Evolutionary conservation across 2,329 filamentous ascomycete species (phyloP).

Genomic region (Truncatella angustata): DNA sequence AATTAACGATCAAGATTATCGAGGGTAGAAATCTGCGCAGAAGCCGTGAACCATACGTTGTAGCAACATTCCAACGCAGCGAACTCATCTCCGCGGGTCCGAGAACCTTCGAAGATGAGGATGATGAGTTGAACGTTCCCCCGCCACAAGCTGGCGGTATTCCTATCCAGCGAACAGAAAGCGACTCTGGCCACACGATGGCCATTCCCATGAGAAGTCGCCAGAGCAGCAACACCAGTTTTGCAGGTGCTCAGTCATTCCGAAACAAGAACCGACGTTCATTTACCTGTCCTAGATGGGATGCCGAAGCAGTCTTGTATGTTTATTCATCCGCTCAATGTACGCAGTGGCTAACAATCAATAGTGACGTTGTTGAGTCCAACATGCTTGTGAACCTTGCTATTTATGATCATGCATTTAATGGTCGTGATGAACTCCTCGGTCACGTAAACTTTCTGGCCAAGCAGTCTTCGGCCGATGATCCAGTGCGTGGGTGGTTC

Average conservation of each 20-base stretch:
- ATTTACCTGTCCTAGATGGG: conserved; percentile 88
- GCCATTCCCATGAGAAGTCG: conserved; percentile 96
- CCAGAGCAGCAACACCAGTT: conserved; percentile 92
- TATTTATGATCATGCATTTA: conserved; percentile 79
- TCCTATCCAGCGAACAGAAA: conserved; percentile 68
- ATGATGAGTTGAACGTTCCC: conserved; percentile 52
- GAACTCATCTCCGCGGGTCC: conserved; percentile 92
- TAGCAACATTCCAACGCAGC: conserved; percentile 94
- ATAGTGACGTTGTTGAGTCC: conserved; percentile 87
- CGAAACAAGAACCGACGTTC: conserved; percentile 56
- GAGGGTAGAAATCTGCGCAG: conserved; percentile 81
- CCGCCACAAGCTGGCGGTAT: conserved; percentile 54
- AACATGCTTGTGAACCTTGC: conserved; percentile 90
- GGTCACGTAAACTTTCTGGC: conserved; percentile 83
- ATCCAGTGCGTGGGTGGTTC: conserved; percentile 82
- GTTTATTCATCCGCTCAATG: conserved; percentile 33
- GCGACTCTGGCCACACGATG: conserved; percentile 81
- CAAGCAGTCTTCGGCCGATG: conserved; percentile 63
- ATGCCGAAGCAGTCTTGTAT: conserved; percentile 93
- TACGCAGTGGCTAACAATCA: not conserved
- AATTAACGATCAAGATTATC: conserved; percentile 82
- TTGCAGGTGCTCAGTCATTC: conserved; percentile 62
- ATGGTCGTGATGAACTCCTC: conserved; percentile 85
- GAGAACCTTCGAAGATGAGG: conserved; percentile 59
- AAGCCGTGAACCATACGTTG: conserved; percentile 88